Evolutionary conservation across 306 rosid genomes (phyloP).

Genomic region (Castanea mollissima): DNA sequence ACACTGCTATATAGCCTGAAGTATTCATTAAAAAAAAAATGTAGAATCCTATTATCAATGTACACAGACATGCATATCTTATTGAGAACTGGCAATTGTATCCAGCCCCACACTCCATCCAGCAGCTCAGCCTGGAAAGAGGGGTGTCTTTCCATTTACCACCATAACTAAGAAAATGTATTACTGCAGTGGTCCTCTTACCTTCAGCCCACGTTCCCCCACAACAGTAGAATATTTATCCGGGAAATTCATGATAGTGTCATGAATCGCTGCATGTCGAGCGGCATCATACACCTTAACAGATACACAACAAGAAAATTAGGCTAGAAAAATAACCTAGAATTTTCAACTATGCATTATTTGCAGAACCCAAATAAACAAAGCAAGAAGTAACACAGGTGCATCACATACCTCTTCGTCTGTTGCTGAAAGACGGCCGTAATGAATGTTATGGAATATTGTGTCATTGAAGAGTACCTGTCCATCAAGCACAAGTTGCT

Average conservation of each 20-base stretch:
- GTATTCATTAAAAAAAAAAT: background rate
- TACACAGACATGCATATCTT: background rate
- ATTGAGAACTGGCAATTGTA: background rate
- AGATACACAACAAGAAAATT: slow-evolving; percentile 1
- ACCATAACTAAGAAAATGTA: slow-evolving; percentile 10
- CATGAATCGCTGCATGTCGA: slow-evolving; percentile 87
- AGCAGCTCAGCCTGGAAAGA: slow-evolving; percentile 4
- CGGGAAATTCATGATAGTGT: slow-evolving; percentile 86
- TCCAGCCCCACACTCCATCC: background rate
- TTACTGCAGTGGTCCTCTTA: slow-evolving; percentile 30
- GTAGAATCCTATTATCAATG: background rate
- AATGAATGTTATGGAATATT: slow-evolving; percentile 86
- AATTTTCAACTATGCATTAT: slow-evolving; percentile 19
- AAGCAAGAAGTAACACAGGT: slow-evolving; percentile 11
- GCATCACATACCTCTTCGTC: slow-evolving; percentile 71
- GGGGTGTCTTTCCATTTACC: slow-evolving; percentile 12
- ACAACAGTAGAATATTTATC: slow-evolving; percentile 78
- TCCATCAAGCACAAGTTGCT: slow-evolving; percentile 30
- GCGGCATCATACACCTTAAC: slow-evolving; percentile 91
- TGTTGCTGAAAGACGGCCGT: slow-evolving; percentile 83
- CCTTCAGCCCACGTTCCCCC: slow-evolving; percentile 99
- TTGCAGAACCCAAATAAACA: slow-evolving; percentile 14
- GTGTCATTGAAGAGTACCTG: slow-evolving; percentile 98
- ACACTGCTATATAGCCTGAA: background rate
- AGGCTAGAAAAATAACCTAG: slow-evolving; percentile 20